Evolutionary conservation across 2,329 filamentous ascomycete genomes (phyloP), one percentile per base, ranked within the genome.

Genomic region (Calonectria pseudoreteaudii): DNA sequence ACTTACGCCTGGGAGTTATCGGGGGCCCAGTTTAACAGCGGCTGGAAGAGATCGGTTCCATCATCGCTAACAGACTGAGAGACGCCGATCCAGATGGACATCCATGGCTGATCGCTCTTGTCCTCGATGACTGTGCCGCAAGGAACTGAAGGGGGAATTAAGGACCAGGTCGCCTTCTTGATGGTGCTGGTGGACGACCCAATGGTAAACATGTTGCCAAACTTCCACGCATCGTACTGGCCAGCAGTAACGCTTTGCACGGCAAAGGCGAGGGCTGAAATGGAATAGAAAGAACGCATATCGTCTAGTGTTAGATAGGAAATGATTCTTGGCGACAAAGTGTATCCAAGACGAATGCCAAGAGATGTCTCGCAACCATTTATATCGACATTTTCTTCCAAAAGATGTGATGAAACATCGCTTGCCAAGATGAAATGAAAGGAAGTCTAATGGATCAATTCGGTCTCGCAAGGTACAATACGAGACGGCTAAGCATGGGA

Each of bases 211-310:
- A 72, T 49, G 53, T 72, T 72, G 13, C 70, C 70, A 47, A 72
- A 72, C 36, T 72, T 72, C 70, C 70, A 72, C 20, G 58, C 70
- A 16, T 72, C 70, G 38, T 72, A 72, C n/a, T 72, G 70, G 18
- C 60, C 60, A 16, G 64, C 70, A 14, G 66, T 31, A 26, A 69
- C 70, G 50, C 70, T 66, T 71, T 60, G 68, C 68, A 53, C 68
- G 66, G 60, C 68, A 60, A 71, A 60, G 28, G 68, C 60, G 31
- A 50, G 65, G 44, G 38, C 28, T 14, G 47, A 31, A 36, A 50
- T 11, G 1, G 66, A 50, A 62, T 44, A 53, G 5, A 34, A n/a
- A 36, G 30, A 72, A 4, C 60, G 60, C 60, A 65, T 65, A 7
- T 47, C 44, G 26, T 18, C 5, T 65, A 28, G 16, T 44, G 23